A percentile compares a stretch with the other conserved stretches of the same genome.
phyloP scores from a whole-genome alignment of 2,329 filamentous ascomycete genomes.

The Madurella mycetomatis region DNA sequence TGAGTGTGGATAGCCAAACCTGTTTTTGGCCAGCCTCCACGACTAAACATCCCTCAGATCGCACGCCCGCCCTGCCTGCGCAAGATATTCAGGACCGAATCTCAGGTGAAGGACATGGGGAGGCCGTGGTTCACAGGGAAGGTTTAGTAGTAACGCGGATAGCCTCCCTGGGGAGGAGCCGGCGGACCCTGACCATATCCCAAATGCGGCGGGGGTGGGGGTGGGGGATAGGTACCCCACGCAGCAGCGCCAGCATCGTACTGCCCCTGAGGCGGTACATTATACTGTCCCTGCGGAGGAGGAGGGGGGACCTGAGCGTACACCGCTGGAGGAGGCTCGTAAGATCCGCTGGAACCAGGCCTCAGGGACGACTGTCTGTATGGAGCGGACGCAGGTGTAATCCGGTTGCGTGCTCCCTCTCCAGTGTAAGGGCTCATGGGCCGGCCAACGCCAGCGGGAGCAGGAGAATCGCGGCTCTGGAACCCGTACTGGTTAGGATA shows the following conservation, averaged over 20 bases:
- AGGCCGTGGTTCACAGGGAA: no score
- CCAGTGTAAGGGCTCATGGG: conserved; percentile 44
- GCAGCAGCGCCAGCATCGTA: conserved; percentile 8
- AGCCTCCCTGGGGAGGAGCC: not conserved
- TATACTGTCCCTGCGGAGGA: conserved; percentile 9
- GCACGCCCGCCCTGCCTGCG: no score
- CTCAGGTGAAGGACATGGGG: no score
- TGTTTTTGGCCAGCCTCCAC: not conserved
- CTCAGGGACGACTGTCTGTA: conserved; percentile 52
- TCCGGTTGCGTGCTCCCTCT: conserved; percentile 33
- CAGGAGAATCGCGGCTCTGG: conserved; percentile 21
- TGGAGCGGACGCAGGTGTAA: conserved; percentile 37
- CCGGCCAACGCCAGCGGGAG: conserved; percentile 29
- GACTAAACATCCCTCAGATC: not conserved
- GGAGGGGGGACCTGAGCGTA: conserved; percentile 25
- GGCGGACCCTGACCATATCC: conserved; percentile 6
- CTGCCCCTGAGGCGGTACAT: conserved; percentile 1
- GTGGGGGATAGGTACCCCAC: conserved; percentile 18
- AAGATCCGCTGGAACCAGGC: conserved; percentile 42
- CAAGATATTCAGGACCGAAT: no score
- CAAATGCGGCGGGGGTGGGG: conserved; percentile 11
- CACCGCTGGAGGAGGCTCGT: conserved; percentile 37
- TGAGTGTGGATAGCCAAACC: not conserved
- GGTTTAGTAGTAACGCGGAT: not conserved
- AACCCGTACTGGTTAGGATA: conserved; percentile 20